These are phyloP conservation scores for Neckera pumila DNA, from an alignment of 225 moss, liverwort and hornwort genomes.

Conservation along the genomic window DNA sequence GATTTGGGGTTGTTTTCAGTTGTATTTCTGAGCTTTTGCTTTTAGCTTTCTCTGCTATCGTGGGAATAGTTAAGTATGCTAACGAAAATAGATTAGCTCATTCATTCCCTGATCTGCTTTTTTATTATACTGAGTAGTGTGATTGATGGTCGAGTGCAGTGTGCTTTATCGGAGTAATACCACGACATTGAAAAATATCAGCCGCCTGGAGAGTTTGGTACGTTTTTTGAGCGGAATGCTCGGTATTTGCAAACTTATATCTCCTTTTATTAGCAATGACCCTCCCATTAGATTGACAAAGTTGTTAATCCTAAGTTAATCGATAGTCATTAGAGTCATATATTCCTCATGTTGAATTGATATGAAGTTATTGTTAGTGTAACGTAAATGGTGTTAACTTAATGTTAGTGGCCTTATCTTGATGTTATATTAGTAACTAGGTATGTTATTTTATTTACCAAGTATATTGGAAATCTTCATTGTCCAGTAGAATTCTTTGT, in stretches of 20 bases:
- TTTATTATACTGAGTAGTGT: not conserved
- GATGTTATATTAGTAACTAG: not conserved
- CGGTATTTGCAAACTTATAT: not conserved
- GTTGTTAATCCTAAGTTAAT: not conserved
- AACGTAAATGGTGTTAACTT: not conserved
- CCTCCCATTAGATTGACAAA: not conserved
- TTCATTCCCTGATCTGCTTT: not conserved
- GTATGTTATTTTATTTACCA: not conserved
- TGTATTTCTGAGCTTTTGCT: not conserved
- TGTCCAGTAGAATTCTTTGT: not conserved
- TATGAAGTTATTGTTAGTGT: not conserved
- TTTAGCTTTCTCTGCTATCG: not conserved
- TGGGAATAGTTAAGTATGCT: not conserved
- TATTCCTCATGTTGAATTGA: not conserved
- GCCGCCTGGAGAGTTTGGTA: conserved; percentile 54
- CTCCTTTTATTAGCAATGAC: not conserved
- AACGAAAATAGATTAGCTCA: not conserved
- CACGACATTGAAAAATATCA: conserved; percentile 50
- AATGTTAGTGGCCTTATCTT: not conserved
- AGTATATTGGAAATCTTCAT: not conserved
- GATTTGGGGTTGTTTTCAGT: not conserved
- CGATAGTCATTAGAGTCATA: not conserved
- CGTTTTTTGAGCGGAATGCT: not conserved
- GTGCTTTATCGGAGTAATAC: conserved; percentile 65
- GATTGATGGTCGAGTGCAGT: conserved; percentile 21